Evolutionary conservation across 345 rosid genomes (phyloP), one percentile per base, ranked within the genome.

Genomic region (Brassica cretica): DNA sequence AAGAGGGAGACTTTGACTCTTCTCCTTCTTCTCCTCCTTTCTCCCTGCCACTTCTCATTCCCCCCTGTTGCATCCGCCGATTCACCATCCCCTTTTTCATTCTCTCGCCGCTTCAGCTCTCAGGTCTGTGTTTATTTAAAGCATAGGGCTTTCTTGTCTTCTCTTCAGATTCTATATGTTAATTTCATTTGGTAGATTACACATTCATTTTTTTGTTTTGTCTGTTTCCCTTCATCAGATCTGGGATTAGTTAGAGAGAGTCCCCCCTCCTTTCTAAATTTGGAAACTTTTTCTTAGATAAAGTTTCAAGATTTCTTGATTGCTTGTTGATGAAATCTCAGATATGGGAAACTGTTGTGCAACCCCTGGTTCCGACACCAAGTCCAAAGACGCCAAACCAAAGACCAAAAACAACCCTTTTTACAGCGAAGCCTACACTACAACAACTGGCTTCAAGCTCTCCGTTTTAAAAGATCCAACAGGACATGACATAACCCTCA

Each of bases 271-370:
- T 63, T 72, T 60, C 73, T 33, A 30, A 79, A 58, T 1, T 3
- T 8, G 29, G 29, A 65, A 11, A 5, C 59, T 14, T 12, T 41
- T 62, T 12, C 10, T 56, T 8, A 37, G 64, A 12, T 72, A 10
- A 72, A 72, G 65, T 68, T 44, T 73, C 4, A 30, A 37, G 29
- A 72, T 63, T 70, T 76, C 12, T 7, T 80, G 49, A 18, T 66
- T 49, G 51, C 1, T 44, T 44, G 51, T 10, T 49, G 55, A 49
- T 14, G 16, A n/a, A 14, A 49, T n/a, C 18, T 30, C 68, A 44
- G 74, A 60, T 24, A 92, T 92, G 97, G 97, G 97, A 39, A 92
- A 92, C 67, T 92, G 97, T 62, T 92, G 97, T 79, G 85, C 83
- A 25, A 84, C 62, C 68, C 93, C 95, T 18, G 75, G 65, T 44